Evolutionary conservation across 2,329 filamentous ascomycete genomes (phyloP).

Genomic region (Juglanconis oblonga): DNA sequence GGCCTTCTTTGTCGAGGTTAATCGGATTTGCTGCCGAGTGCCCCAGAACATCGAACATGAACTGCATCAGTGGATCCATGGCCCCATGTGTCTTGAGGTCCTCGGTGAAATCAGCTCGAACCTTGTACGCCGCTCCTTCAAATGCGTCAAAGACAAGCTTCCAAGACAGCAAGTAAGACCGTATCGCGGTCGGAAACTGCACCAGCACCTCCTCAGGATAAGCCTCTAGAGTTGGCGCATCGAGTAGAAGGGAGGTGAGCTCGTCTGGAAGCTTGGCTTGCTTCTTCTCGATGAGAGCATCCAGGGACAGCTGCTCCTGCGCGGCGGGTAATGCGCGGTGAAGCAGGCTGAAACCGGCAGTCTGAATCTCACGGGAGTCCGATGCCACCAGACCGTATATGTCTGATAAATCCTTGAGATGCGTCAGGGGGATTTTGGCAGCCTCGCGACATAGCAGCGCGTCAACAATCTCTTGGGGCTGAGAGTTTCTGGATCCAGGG

Average conservation of each 20-base stretch:
- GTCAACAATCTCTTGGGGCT: conserved; percentile 74
- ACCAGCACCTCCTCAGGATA: conserved; percentile 65
- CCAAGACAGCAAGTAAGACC: conserved; percentile 87
- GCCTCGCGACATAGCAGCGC: conserved; percentile 69
- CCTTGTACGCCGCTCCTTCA: conserved; percentile 71
- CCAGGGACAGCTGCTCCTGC: conserved; percentile 80
- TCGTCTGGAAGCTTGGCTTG: conserved; percentile 77
- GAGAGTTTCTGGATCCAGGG: conserved; percentile 44
- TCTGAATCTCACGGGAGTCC: conserved; percentile 72
- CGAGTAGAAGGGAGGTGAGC: conserved; percentile 76
- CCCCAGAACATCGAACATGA: conserved; percentile 81
- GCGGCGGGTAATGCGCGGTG: conserved; percentile 73
- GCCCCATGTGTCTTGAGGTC: conserved; percentile 73
- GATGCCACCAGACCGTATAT: conserved; percentile 76
- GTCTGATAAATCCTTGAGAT: conserved; percentile 62
- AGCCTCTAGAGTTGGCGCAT: conserved; percentile 68
- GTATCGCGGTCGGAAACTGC: conserved; percentile 65
- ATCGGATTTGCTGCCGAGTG: conserved; percentile 71
- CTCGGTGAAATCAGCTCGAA: conserved; percentile 77
- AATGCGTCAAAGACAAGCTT: conserved; percentile 86
- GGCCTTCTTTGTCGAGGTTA: conserved; percentile 67
- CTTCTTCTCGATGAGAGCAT: conserved; percentile 69
- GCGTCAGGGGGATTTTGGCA: conserved; percentile 58
- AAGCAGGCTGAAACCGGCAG: conserved; percentile 75
- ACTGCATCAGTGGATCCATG: conserved; percentile 67